Conservation (phyloP, 495 filamentous ascomycete genomes). For the Parmelia sp. region DNA sequence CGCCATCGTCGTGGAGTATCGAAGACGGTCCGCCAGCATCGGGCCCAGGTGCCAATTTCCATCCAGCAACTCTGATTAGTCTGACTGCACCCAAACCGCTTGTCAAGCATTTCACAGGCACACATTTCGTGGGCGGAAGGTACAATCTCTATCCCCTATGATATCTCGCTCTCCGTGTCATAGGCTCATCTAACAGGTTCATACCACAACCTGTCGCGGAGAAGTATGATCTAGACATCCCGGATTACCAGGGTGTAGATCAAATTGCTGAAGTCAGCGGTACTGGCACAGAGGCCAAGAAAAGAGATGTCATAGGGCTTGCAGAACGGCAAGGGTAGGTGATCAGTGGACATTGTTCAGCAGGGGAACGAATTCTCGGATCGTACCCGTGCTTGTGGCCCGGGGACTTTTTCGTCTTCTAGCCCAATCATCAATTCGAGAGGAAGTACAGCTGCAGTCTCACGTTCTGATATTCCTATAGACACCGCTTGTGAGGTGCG, state of each 20-base stretch:
- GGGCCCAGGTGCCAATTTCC: constrained; percentile 73
- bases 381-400: no score
- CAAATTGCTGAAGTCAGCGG: constrained; percentile 73
- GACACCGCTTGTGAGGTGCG: neutral
- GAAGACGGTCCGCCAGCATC: constrained; percentile 71
- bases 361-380: neutral
- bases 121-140: constrained; percentile 84
- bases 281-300: constrained; percentile 40
- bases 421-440: neutral
- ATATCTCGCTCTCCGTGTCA: neutral
- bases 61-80: constrained; percentile 72
- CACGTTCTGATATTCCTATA: neutral
- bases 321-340: constrained; percentile 19
- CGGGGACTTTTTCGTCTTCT: no score
- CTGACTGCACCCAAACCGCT: constrained; percentile 95
- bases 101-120: constrained; percentile 70
- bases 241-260: constrained; percentile 79
- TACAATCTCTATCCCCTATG: constrained; percentile 32
- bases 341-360: neutral
- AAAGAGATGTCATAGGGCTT: constrained; percentile 7
- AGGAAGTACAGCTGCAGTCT: neutral
- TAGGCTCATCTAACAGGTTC: constrained; percentile 51
- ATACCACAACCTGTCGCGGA: constrained; percentile 69
- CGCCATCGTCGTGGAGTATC: constrained; percentile 90
- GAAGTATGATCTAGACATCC: constrained; percentile 81